Evolutionary conservation across 345 rosid genomes (phyloP).

Genomic region (Gossypium longicalyx): DNA sequence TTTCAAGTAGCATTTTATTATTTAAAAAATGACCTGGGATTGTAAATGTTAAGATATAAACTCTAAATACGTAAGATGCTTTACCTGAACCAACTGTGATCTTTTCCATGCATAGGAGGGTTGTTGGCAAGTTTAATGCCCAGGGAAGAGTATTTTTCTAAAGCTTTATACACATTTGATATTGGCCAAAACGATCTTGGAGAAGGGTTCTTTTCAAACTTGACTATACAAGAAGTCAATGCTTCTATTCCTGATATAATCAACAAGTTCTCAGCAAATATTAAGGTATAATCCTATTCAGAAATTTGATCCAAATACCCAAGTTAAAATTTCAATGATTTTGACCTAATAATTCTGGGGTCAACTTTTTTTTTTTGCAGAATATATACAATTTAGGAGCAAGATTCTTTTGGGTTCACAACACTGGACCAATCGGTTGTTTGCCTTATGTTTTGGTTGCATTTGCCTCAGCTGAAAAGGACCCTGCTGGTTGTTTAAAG

Average conservation of each 20-base stretch:
- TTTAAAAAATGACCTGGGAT: background rate
- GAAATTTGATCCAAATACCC: background rate
- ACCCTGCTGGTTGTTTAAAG: constrained; percentile 47
- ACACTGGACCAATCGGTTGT: constrained; percentile 77
- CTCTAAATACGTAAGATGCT: background rate
- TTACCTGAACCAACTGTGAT: background rate
- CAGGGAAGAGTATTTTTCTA: constrained; percentile 26
- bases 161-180: constrained; percentile 53
- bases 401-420: constrained; percentile 64
- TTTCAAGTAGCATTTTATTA: background rate
- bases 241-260: constrained; percentile 42
- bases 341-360: background rate
- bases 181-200: constrained; percentile 62
- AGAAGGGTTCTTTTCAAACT: constrained; percentile 27
- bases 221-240: constrained; percentile 34
- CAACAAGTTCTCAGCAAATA: constrained; percentile 26
- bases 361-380: constrained; percentile 19
- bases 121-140: constrained; percentile 35
- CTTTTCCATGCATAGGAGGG: constrained; percentile 25
- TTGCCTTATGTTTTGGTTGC: constrained; percentile 33
- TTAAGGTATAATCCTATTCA: constrained; percentile 27
- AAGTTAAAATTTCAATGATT: background rate
- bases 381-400: constrained; percentile 38
- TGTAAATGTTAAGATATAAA: background rate
- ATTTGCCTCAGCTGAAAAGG: constrained; percentile 30